Evolutionary conservation across 225 moss, liverwort and hornwort genomes (phyloP).

Genomic region (Polytrichum commune): DNA sequence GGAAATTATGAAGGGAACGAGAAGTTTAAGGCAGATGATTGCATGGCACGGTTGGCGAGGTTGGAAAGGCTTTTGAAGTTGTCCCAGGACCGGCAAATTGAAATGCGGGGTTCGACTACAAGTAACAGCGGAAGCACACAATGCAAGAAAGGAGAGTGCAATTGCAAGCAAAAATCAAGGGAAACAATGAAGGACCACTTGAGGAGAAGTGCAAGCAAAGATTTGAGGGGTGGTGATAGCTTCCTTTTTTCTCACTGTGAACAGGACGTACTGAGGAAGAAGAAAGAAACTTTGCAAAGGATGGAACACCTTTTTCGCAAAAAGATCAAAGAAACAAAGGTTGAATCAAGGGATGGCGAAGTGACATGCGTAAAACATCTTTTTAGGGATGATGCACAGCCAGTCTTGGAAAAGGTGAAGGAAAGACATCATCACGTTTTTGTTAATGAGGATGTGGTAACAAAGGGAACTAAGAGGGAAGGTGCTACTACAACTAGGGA

Average conservation of each 20-base stretch:
- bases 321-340: too few species aligned
- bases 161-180: not conserved
- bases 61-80: conserved; percentile 1
- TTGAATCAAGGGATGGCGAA: too few species aligned
- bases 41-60: conserved; percentile 1
- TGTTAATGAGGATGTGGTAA: too few species aligned
- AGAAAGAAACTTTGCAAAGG: too few species aligned
- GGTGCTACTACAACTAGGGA: too few species aligned
- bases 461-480: too few species aligned
- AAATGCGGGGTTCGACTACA: not conserved
- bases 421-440: too few species aligned
- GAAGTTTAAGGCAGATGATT: conserved; percentile 13
- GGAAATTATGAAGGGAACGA: not conserved
- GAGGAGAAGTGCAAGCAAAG: not conserved
- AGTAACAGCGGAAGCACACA: not conserved
- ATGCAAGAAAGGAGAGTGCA: not conserved
- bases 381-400: too few species aligned
- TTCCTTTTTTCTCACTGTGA: conserved; percentile 6
- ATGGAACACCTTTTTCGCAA: too few species aligned
- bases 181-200: not conserved
- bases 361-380: too few species aligned
- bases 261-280: not conserved
- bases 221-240: conserved; percentile 4
- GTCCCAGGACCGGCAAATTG: not conserved
- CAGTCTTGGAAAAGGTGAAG: too few species aligned